Evolutionary conservation across 345 rosid species (phyloP).

Genomic region (Orychophragmus violaceus): DNA sequence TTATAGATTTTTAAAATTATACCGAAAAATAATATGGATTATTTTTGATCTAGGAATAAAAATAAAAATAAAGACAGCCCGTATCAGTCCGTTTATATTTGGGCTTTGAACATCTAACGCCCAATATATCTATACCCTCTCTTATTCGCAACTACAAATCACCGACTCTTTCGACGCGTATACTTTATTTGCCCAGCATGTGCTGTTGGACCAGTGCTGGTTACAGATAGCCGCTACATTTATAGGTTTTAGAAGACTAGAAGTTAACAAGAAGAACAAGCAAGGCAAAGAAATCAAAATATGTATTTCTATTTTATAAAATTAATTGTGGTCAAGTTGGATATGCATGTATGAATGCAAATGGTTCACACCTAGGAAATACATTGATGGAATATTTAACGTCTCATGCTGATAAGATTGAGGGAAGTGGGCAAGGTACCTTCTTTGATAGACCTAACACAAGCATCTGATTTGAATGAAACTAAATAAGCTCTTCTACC

Average conservation of each 20-base stretch:
- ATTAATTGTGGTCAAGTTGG: not conserved
- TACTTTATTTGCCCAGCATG: not conserved
- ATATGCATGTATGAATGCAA: not conserved
- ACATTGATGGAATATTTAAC: conserved; percentile 7
- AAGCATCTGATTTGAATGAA: not conserved
- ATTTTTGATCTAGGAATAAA: no score
- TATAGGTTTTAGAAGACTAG: not conserved
- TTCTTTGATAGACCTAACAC: not conserved
- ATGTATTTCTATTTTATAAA: no score
- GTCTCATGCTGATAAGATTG: not conserved
- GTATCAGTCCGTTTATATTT: no score
- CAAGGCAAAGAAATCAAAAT: no score
- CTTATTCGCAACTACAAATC: not conserved
- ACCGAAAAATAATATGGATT: not conserved
- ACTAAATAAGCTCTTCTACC: not conserved
- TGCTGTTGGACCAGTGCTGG: not conserved
- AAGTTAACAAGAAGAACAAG: conserved; percentile 23
- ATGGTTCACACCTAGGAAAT: conserved; percentile 4
- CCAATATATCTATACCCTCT: not conserved
- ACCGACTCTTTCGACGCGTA: not conserved
- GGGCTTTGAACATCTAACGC: not conserved
- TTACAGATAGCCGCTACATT: conserved; percentile 7
- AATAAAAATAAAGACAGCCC: no score
- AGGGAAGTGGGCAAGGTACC: not conserved
- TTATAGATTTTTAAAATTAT: no score